Base-by-base conservation (phyloP, 2,329 filamentous ascomycete species). In the Colletotrichum tropicale region DNA sequence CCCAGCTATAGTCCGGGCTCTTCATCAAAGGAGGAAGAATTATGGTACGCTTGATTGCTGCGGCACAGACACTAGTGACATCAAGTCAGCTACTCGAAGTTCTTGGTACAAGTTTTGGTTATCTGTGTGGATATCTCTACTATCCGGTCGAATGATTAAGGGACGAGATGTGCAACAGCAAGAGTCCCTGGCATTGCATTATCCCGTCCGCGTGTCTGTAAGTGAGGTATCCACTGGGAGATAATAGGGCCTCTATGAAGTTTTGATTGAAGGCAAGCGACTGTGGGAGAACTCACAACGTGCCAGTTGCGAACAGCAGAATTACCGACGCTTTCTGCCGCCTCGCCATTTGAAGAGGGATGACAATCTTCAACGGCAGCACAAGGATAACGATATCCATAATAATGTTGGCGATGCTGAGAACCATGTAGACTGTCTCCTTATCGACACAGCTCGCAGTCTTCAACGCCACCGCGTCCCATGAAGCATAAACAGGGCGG, bases 11-110 rank as follows among this genome's bases (percentile, higher is more conserved):
- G 60, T 83, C 81, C 3, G 18, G 6, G 0, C 78, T 71, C 1
- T 74, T 32, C 18, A 83, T 60, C 5, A 83, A 78, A 3, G 80
- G 80, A 3, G 77, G 75, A 2, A 82, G 78, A 52, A 83, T 79
- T 21, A 80, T 60, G 8, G 81, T 81, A 26, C 82, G 79, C 32
- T 81, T 76, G 24, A 83, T 82, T 8, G 82, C 79, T 5, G 81
- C 81, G 2, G 79, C 68, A 5, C 81, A 80, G n/a, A 83, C 81
- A 32, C 80, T 81, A 21, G 0, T 52, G 1, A 28, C 24, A 2
- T 24, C 4, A 0, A 15, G 30, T 28, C 18, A 67, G 65, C 65
- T 56, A 8, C 13, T 15, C 8, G 0, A 0, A 36, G 60, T 6
- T 8, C 1, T 61, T 61, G 3, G 0, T 1, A 26, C 18, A 9